Percentiles rank a stretch among this genome's conserved stretches.
phyloP scores from a whole-genome alignment of 2,329 filamentous ascomycete species.

The Penicillium nordicum region DNA sequence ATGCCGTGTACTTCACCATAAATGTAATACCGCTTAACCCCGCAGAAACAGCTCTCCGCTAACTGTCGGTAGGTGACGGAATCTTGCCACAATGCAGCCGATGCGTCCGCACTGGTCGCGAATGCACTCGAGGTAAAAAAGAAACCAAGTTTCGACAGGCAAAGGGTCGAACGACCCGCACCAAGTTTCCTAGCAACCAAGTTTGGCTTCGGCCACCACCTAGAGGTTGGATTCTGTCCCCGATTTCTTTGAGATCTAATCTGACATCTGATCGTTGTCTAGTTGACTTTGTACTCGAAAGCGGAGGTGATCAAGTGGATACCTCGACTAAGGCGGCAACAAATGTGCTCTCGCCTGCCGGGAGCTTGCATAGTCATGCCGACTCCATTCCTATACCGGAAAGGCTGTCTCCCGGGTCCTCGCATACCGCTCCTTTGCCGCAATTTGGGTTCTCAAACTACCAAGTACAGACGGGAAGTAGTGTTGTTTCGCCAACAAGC shows the following conservation, averaged over 20 bases:
- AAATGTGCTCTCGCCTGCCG: neutral
- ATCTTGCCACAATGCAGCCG: slow-evolving; percentile 19
- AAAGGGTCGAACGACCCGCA: slow-evolving; percentile 8
- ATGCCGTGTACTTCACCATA: slow-evolving; percentile 21
- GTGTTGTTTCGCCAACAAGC: neutral
- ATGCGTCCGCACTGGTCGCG: slow-evolving; percentile 17
- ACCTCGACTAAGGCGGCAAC: neutral
- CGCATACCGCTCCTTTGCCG: neutral
- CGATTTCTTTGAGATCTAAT: too few relatives aligned
- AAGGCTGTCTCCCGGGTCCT: neutral
- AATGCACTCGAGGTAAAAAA: slow-evolving; percentile 11
- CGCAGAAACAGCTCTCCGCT: neutral
- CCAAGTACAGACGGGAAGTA: neutral
- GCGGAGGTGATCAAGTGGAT: slow-evolving; percentile 16
- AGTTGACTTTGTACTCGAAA: slow-evolving; percentile 25
- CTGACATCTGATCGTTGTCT: slow-evolving; percentile 2
- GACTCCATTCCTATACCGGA: neutral
- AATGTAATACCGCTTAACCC: slow-evolving; percentile 11
- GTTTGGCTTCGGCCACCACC: slow-evolving; percentile 23
- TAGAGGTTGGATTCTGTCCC: slow-evolving; percentile 13
- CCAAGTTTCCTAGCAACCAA: slow-evolving; percentile 21
- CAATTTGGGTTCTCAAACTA: neutral
- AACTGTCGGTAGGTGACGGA: slow-evolving; percentile 15
- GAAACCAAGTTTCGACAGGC: slow-evolving; percentile 16
- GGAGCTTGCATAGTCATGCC: neutral